A percentile compares a stretch with the other conserved stretches of the same genome.
These are phyloP conservation scores for Thraustochytrium striatum DNA, from an alignment of 352 stramenopile genomes.

Conservation along the genomic window DNA sequence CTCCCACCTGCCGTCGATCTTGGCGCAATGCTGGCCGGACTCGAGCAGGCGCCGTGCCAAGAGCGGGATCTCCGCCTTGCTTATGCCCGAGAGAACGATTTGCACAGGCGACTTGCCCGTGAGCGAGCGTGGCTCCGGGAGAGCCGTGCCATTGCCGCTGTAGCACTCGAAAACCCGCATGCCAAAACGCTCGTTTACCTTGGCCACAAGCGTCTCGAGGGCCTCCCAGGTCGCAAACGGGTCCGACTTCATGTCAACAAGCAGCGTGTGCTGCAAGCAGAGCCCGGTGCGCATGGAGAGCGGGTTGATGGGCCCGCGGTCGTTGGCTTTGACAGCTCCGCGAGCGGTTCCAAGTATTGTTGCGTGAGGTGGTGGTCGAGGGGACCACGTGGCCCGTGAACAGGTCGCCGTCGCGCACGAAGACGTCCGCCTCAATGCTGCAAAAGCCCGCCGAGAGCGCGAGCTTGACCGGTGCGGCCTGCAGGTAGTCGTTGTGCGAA, in stretches of 20 bases:
- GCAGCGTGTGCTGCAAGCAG: conserved; percentile 12
- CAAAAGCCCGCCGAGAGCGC: conserved; percentile 33
- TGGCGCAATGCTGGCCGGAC: background rate
- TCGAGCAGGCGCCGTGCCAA: background rate
- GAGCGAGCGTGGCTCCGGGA: background rate
- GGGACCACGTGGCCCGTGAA: conserved; percentile 18
- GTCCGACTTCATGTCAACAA: conserved; percentile 30
- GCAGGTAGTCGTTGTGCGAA: conserved; percentile 42
- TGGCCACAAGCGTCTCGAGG: background rate
- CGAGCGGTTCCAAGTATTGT: conserved; percentile 10
- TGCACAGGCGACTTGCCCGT: conserved; percentile 8
- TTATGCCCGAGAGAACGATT: conserved; percentile 14
- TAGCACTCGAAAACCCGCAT: conserved; percentile 44
- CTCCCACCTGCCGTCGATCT: conserved; percentile 12
- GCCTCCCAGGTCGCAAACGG: conserved; percentile 17
- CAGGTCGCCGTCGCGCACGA: background rate
- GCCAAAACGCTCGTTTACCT: background rate
- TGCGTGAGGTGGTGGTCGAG: background rate
- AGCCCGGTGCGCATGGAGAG: background rate
- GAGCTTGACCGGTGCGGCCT: conserved; percentile 25
- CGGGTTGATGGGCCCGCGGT: conserved; percentile 15
- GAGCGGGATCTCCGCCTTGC: background rate
- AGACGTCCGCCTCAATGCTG: conserved; percentile 42
- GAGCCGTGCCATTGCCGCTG: background rate
- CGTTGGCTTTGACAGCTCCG: background rate